Conservation (phyloP, 352 stramenopile species). For the Phytopythium ostracodes region DNA sequence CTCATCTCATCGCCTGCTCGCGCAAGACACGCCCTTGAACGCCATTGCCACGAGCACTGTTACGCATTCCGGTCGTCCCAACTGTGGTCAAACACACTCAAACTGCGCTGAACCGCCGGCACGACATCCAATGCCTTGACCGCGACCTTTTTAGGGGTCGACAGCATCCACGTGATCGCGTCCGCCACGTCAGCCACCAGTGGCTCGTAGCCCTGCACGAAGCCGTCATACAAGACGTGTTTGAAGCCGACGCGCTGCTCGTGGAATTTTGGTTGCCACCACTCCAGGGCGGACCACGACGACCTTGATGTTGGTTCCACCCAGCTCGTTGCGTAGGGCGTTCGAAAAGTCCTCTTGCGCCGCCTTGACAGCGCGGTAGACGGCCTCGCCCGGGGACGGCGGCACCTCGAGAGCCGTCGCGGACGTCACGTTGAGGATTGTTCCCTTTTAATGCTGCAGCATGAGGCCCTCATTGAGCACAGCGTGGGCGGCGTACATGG, state of each 20-base stretch:
- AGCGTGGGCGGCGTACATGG: constrained; percentile 19
- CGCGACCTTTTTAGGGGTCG: constrained; percentile 18
- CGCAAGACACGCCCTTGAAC: too few relatives aligned
- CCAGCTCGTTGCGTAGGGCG: constrained; percentile 19
- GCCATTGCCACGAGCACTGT: too few relatives aligned
- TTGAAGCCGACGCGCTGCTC: constrained; percentile 27
- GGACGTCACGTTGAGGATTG: constrained; percentile 25
- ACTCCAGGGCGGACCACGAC: constrained; percentile 24
- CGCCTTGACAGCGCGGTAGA: constrained; percentile 23
- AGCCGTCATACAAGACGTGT: constrained; percentile 16
- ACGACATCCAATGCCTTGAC: constrained; percentile 25
- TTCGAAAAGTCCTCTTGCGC: constrained; percentile 27
- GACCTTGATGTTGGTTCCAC: constrained; percentile 27
- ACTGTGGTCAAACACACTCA: constrained; percentile 24
- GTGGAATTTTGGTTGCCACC: constrained; percentile 28
- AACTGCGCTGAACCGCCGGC: constrained; percentile 23
- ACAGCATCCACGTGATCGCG: constrained; percentile 23
- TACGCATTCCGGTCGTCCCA: constrained; percentile 18
- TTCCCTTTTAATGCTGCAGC: constrained; percentile 14
- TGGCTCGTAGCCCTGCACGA: constrained; percentile 27
- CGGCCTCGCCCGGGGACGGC: constrained; percentile 21
- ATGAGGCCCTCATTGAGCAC: constrained; percentile 23
- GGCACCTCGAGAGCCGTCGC: constrained; percentile 22
- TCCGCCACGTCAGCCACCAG: constrained; percentile 22
- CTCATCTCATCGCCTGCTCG: too few relatives aligned